Base-by-base conservation (phyloP, 805 yeast species). In the Candida bentonensis region DNA sequence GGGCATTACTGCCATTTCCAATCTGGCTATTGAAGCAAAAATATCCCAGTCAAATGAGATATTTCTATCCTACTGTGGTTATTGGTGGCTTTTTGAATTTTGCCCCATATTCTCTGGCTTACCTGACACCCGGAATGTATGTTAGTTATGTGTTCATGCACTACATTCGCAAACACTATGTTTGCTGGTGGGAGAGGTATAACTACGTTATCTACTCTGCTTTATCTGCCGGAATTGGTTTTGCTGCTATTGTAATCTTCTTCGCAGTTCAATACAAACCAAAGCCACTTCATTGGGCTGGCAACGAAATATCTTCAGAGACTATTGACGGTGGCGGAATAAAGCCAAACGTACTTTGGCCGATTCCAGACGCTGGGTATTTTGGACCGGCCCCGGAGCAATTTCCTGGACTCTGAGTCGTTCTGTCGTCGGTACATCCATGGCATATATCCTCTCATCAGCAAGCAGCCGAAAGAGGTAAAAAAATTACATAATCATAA, bases 241-340 rank as follows among this genome's bases (percentile, higher is more conserved):
- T 68, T 49, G 63, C 69, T 46, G 72, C 73, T 1, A 53, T 72
- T 41, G 43, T 70, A 40, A 63, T 68, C 15, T 70, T 70, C 51
- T 67, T 69, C 50, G 57, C 67, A 0, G 65, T 67, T 2, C 65
- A 60, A 42, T 65, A 56, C 33, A 30, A 72, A 27, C 63, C 65
- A 2, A 60, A 60, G 28, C 47, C 54, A 3, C 44, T 77, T 11
- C 47, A 59, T 23, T 79, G 84, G 85, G 79, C 84, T 84, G 85
- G 85, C 1, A 76, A 75, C 46, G 51, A 47, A 11, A 63, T 56
- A 36, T 30, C 46, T 4, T 41, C 21, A 7, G 47, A 48, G 9
- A 57, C 57, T 9, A 42, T 51, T 7, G 59, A 52, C 36, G 55
- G 49, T 22, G 45, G 23, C 7, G 45, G 44, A 3, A 44, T 30